Conservation (phyloP, 2,329 filamentous ascomycete species). For the Pseudogymnoascus sp. region DNA sequence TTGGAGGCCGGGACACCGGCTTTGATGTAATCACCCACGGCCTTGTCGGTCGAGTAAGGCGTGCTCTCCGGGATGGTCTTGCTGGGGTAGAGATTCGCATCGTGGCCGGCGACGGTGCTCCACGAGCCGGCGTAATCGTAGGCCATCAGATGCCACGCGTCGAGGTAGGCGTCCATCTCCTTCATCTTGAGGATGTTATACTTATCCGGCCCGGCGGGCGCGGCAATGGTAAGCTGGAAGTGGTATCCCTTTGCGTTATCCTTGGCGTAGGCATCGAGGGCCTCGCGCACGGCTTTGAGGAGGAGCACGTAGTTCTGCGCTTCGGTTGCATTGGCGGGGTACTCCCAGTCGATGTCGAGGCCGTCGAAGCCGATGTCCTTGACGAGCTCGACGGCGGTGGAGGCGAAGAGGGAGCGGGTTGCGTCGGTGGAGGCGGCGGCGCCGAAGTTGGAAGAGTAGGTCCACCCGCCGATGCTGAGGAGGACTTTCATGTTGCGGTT, state of each 20-base stretch:
- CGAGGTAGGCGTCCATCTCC: conserved; percentile 39
- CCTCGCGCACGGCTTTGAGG: conserved; percentile 24
- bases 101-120: conserved; percentile 37
- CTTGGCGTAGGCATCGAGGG: conserved; percentile 39
- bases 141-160: conserved; percentile 56
- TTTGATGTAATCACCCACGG: conserved; percentile 57
- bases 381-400: conserved; percentile 16
- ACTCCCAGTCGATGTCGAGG: conserved; percentile 22
- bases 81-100: conserved; percentile 59
- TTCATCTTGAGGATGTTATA: conserved; percentile 39
- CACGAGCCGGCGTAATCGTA: conserved; percentile 51
- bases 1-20: conserved; percentile 52
- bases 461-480: conserved; percentile 79
- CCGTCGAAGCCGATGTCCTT: conserved; percentile 20
- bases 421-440: conserved; percentile 52
- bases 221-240: conserved; percentile 45
- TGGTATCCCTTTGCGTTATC: conserved; percentile 37
- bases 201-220: conserved; percentile 39
- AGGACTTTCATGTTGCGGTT: conserved; percentile 72
- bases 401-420: conserved; percentile 24
- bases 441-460: conserved; percentile 69
- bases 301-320: conserved; percentile 30
- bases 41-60: conserved; percentile 58
- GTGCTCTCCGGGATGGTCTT: conserved; percentile 51
- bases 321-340: conserved; percentile 14